These are phyloP conservation scores for Avena atlantica DNA, from an alignment of 176 grass and related monocot genomes.

Conservation along the genomic window DNA sequence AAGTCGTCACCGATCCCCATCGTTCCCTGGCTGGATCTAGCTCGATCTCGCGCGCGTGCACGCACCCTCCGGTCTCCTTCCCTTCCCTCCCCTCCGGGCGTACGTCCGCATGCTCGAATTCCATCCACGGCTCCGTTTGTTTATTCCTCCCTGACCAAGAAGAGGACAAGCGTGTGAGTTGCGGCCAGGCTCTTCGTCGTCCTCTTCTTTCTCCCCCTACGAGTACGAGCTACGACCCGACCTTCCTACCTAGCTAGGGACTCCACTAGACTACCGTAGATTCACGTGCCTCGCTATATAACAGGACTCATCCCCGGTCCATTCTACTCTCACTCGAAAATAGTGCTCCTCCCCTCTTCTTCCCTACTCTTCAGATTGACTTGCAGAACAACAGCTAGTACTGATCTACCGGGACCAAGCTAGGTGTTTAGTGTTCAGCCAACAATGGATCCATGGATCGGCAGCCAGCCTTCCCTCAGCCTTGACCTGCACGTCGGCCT, in stretches of 20 bases:
- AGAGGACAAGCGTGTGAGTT: slow-evolving; percentile 31
- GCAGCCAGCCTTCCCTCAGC: slow-evolving; percentile 65
- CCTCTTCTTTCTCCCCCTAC: not conserved
- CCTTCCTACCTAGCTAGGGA: not conserved
- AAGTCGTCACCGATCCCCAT: slow-evolving; percentile 5
- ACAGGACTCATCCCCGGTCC: not conserved
- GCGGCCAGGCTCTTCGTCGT: not conserved
- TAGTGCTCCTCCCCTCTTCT: not conserved
- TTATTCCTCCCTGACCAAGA: slow-evolving; percentile 27
- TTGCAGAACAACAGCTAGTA: too few relatives aligned
- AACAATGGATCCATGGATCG: slow-evolving; percentile 61
- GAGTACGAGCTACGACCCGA: not conserved
- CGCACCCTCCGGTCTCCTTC: slow-evolving; percentile 19
- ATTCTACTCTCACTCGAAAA: slow-evolving; percentile 29
- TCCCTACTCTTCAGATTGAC: not conserved
- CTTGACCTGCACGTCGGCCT: slow-evolving; percentile 74
- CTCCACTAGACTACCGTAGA: not conserved
- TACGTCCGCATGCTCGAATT: slow-evolving; percentile 57
- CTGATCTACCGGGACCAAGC: not conserved
- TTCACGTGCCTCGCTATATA: slow-evolving; percentile 42
- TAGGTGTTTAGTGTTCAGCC: not conserved
- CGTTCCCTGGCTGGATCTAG: not conserved
- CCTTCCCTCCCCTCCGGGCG: too few relatives aligned
- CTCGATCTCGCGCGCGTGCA: not conserved
- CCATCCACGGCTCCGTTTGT: slow-evolving; percentile 2